Conservation (phyloP, 306 rosid genomes). For the Myrica gale region DNA sequence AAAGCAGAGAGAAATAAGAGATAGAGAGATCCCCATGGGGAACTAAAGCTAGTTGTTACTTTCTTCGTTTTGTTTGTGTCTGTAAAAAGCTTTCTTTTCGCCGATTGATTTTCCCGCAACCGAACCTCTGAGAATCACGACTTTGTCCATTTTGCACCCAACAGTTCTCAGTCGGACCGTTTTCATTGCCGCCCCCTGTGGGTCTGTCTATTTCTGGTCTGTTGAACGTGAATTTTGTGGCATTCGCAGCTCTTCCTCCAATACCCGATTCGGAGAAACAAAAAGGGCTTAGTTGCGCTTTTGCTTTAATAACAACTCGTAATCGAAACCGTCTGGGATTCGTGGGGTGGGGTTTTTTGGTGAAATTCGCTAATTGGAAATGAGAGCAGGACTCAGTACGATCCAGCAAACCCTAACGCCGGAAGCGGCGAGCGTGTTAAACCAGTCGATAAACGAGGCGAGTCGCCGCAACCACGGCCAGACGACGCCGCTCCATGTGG, state of each 20-base stretch:
- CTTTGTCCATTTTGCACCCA: conserved; percentile 61
- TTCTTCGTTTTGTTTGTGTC: conserved; percentile 48
- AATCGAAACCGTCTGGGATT: not conserved
- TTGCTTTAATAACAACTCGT: not conserved
- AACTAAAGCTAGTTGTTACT: conserved; percentile 35
- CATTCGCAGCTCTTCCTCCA: conserved; percentile 10
- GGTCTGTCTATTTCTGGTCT: not conserved
- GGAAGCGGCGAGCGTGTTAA: conserved; percentile 90
- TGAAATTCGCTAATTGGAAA: conserved; percentile 34
- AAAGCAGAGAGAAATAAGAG: not conserved
- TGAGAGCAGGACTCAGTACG: conserved; percentile 96
- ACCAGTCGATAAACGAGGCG: conserved; percentile 88
- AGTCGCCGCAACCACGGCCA: conserved; percentile 93
- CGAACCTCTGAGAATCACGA: conserved; percentile 43
- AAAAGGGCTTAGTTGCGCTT: conserved; percentile 8
- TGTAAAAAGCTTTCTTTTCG: conserved; percentile 43
- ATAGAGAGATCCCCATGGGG: conserved; percentile 31
- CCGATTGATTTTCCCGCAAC: conserved; percentile 30
- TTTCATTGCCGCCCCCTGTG: conserved; percentile 21
- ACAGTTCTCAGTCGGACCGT: conserved; percentile 30
- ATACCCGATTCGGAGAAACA: conserved; percentile 28
- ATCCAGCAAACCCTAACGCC: conserved; percentile 97
- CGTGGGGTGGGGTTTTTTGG: conserved; percentile 1
- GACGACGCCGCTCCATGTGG: conserved; percentile 94
- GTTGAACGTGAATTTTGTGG: conserved; percentile 31